Base-by-base conservation (phyloP, 2,329 filamentous ascomycete species). In the Pseudocercospora macadamiae region DNA sequence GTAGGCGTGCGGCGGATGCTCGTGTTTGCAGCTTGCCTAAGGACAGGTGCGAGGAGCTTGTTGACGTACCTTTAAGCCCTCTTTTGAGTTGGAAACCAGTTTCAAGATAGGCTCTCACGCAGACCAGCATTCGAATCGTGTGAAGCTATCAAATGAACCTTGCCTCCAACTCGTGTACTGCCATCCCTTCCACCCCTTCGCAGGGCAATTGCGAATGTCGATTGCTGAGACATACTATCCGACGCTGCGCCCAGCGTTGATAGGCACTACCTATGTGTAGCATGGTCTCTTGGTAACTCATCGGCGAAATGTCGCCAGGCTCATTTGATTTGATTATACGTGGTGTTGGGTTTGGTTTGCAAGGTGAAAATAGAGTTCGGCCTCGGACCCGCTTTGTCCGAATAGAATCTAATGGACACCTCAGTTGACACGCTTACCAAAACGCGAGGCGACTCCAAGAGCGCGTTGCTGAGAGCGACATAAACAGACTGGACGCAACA, bases 21-120 rank as follows among this genome's bases (percentile, higher is more conserved):
- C 10, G n/a, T 21, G 18, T 16, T 19, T 7, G 42, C 21, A 23
- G 42, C 2, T 14, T 14, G 42, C 42, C 14, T 18, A 19, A 45
- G 42, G 18, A 25, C 28, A 32, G 28, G 28, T 12, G 28, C 28
- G 28, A 32, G 6, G 42, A 45, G 42, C 42, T 45, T 45, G 42
- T 21, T 19, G 12, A 25, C 42, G 21, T 18, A 3, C n/a, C n/a
- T n/a, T n/a, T n/a, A 21, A 21, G 42, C 18, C 18, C 37, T 9
- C 37, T 42, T 42, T 28, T 23, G 23, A 47, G 42, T 47, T 47
- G 42, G 42, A 47, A 47, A 47, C 4, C 42, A 26, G 42, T 47
- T 47, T 26, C 42, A 47, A 26, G 21, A 47, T 47, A 47, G 42
- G 23, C 42, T 47, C 42, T 28, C 19, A 7, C 23, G 42, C 19